These are phyloP conservation scores for Coemansia interrupta DNA, from an alignment of 192 early-diverging fungal genomes.

Conservation along the genomic window DNA sequence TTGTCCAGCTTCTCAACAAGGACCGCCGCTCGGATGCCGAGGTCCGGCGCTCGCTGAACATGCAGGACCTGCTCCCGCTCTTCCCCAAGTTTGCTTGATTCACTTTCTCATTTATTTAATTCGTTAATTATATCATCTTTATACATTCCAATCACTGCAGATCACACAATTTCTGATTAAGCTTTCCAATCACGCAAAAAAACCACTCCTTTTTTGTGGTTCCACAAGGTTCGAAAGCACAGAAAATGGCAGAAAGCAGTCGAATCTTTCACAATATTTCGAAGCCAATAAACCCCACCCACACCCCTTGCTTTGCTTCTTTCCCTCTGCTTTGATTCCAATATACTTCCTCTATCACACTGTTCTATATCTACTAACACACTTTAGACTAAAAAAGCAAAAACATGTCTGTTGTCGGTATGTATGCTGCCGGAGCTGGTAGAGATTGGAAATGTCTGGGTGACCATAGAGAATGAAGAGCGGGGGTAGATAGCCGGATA, in stretches of 20 bases:
- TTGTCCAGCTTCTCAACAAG: conserved; percentile 29
- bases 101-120: neutral
- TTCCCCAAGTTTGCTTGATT: conserved; percentile 27
- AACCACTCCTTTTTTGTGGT: no score
- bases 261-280: no score
- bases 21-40: conserved; percentile 30
- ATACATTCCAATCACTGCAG: neutral
- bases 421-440: neutral
- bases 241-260: no score
- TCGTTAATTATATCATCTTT: neutral
- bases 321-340: neutral
- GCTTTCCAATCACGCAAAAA: no score
- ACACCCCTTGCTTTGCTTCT: neutral
- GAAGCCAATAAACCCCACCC: no score
- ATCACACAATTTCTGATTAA: no score
- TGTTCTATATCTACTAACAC: conserved; percentile 4
- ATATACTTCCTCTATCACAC: neutral
- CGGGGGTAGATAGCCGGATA: neutral
- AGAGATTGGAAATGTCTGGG: neutral
- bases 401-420: conserved; percentile 36
- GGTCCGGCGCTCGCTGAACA: conserved; percentile 24
- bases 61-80: conserved; percentile 22
- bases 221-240: no score
- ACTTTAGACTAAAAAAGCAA: conserved; percentile 6
- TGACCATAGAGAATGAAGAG: neutral